Evolutionary conservation across 2,329 filamentous ascomycete genomes (phyloP).

Genomic region (Hyphodiscus sp.): DNA sequence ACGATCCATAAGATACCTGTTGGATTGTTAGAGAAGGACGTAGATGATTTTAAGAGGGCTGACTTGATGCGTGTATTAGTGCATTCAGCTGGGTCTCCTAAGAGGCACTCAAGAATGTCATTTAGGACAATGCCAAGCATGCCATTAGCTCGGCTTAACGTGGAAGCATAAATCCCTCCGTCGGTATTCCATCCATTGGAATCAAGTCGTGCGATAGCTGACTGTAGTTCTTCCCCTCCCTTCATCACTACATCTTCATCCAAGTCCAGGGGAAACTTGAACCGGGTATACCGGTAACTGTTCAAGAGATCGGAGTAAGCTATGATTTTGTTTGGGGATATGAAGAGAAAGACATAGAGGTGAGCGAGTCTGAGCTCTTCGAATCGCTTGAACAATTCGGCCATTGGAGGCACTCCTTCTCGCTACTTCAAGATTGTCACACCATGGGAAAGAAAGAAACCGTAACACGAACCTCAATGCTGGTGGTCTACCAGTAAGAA

Average conservation of each 20-base stretch:
- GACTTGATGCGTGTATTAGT: slow-evolving; percentile 20
- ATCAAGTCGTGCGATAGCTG: slow-evolving; percentile 37
- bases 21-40: background rate
- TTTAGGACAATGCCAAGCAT: slow-evolving; percentile 46
- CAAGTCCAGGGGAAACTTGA: slow-evolving; percentile 49
- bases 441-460: too few relatives aligned
- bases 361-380: too few relatives aligned
- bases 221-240: slow-evolving; percentile 33
- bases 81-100: slow-evolving; percentile 19
- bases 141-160: slow-evolving; percentile 39
- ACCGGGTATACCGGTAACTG: slow-evolving; percentile 44
- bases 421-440: too few relatives aligned
- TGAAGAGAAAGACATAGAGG: too few relatives aligned
- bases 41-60: background rate
- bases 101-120: slow-evolving; percentile 51
- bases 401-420: too few relatives aligned
- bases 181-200: slow-evolving; percentile 45
- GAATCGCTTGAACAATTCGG: too few relatives aligned
- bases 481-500: slow-evolving; percentile 50
- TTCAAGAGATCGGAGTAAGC: too few relatives aligned
- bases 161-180: slow-evolving; percentile 38
- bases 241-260: slow-evolving; percentile 43
- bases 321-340: too few relatives aligned
- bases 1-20: slow-evolving; percentile 16
- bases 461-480: slow-evolving; percentile 29